Base-by-base conservation (phyloP, 2,329 filamentous ascomycete species). In the Cyphellophora attinorum region DNA sequence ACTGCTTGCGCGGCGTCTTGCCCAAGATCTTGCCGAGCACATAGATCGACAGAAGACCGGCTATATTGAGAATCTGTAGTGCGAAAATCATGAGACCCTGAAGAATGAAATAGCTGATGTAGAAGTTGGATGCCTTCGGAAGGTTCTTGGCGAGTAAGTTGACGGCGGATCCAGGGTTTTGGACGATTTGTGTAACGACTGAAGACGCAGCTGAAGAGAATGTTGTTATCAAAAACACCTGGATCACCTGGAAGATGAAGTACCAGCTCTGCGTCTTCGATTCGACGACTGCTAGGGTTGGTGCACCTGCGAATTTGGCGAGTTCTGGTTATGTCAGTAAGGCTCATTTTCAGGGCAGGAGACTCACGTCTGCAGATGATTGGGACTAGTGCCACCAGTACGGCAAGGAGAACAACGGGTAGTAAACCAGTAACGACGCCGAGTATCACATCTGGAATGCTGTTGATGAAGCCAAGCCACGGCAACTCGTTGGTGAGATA, bases 71-170 rank as follows among this genome's bases (percentile, higher is more conserved):
- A 11, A 48, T 19, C 51, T 75, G 38, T 83, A 73, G 21, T 88
- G 70, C 50, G 81, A 72, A 41, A 19, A 44, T 39, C 27, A 36
- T 37, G 29, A 96, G 56, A 18, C 89, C 91, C 56, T 96, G 88
- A 1, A 98, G 78, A 15, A 96, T 74, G 50, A 96, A 93, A 62
- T 95, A 98, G 0, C 81, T 86, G 11, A 96, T 81, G 58, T 95
- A 98, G 53, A 95, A 93, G 58, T 93, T 96, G 39, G 85, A 89
- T 0, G 86, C 80, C 45, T 79, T 83, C 12, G 91, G 91, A 3
- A 98, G 64, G 44, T 85, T 81, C 27, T 70, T 54, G 0, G 86
- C 80, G 6, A 94, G 67, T 5, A 91, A 63, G 8, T 62, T 63
- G 1, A 85, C 78, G 4, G 74, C 72, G 0, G 67, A 66, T 6